Evolutionary conservation across 257 asterid genomes (phyloP).

Genomic region (Fraxinus anomala): DNA sequence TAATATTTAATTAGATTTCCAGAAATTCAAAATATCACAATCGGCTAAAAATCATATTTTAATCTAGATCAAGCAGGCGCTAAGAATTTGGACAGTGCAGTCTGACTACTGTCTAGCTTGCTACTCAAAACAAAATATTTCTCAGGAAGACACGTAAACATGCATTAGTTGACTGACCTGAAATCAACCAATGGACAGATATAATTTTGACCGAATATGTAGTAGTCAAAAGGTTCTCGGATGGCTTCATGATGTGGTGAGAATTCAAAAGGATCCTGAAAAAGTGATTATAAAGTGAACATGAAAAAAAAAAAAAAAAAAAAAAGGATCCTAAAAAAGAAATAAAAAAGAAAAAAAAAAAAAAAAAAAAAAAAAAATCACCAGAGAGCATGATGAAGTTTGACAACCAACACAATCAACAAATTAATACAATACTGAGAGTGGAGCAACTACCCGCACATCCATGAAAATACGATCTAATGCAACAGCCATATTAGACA

Average conservation of each 20-base stretch:
- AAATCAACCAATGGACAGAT: constrained; percentile 71
- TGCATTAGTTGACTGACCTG: constrained; percentile 48
- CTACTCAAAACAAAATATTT: constrained; percentile 11
- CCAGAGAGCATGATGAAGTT: background rate
- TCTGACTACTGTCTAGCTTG: background rate
- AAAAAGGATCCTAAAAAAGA: too few species aligned
- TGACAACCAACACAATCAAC: background rate
- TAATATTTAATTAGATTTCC: too few species aligned
- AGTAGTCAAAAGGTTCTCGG: constrained; percentile 91
- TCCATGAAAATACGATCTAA: constrained; percentile 78
- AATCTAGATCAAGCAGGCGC: too few species aligned
- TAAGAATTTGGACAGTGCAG: background rate
- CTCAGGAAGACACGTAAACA: constrained; percentile 16
- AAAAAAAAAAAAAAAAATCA: background rate
- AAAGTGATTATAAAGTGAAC: constrained; percentile 26
- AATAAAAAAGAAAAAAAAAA: background rate
- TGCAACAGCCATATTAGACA: constrained; percentile 74
- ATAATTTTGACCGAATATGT: constrained; percentile 75
- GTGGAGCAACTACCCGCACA: constrained; percentile 59
- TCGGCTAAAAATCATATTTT: too few species aligned
- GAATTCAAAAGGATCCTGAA: constrained; percentile 81
- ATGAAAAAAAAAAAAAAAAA: background rate
- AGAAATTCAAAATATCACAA: too few species aligned
- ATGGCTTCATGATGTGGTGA: constrained; percentile 73
- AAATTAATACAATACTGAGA: constrained; percentile 15